Evolutionary conservation across 352 stramenopile genomes (phyloP).

Genomic region (Albugo laibachii): DNA sequence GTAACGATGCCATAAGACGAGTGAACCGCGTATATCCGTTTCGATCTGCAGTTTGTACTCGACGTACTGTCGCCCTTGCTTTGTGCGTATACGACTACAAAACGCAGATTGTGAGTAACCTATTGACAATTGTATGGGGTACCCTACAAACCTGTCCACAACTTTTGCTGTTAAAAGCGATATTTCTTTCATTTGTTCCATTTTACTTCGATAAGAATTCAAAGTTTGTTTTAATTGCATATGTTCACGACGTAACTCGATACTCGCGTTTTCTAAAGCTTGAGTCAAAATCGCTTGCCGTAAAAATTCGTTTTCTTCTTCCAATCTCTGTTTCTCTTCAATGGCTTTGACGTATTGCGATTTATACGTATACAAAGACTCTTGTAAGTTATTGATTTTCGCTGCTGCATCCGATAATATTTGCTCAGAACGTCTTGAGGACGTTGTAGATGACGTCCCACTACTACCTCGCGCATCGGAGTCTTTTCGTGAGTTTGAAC

Average conservation of each 20-base stretch:
- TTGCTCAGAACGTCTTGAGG: slow-evolving; percentile 21
- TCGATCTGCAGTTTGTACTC: slow-evolving; percentile 80
- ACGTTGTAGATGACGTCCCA: slow-evolving; percentile 6
- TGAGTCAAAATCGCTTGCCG: slow-evolving; percentile 50
- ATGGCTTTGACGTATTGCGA: slow-evolving; percentile 23
- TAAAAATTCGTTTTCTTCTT: slow-evolving; percentile 70
- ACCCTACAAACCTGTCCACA: slow-evolving; percentile 39
- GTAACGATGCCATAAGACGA: slow-evolving; percentile 79
- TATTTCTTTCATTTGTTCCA: slow-evolving; percentile 75
- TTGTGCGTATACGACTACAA: slow-evolving; percentile 60
- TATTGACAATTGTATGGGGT: not conserved
- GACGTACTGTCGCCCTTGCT: slow-evolving; percentile 70
- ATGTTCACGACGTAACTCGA: slow-evolving; percentile 60
- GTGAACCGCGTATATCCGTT: slow-evolving; percentile 66
- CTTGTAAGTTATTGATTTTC: slow-evolving; percentile 40
- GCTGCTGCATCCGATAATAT: slow-evolving; percentile 45
- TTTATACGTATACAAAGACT: slow-evolving; percentile 32
- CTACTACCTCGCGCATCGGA: too few species aligned
- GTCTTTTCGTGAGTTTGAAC: too few species aligned
- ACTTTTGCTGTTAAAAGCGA: slow-evolving; percentile 67
- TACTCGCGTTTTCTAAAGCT: slow-evolving; percentile 52
- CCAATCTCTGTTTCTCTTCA: slow-evolving; percentile 49
- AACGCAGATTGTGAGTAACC: not conserved
- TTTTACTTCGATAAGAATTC: slow-evolving; percentile 75
- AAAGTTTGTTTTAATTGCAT: slow-evolving; percentile 67